phyloP scores from a whole-genome alignment of 2,329 filamentous ascomycete genomes.

The Aspergillus phoenicis region DNA sequence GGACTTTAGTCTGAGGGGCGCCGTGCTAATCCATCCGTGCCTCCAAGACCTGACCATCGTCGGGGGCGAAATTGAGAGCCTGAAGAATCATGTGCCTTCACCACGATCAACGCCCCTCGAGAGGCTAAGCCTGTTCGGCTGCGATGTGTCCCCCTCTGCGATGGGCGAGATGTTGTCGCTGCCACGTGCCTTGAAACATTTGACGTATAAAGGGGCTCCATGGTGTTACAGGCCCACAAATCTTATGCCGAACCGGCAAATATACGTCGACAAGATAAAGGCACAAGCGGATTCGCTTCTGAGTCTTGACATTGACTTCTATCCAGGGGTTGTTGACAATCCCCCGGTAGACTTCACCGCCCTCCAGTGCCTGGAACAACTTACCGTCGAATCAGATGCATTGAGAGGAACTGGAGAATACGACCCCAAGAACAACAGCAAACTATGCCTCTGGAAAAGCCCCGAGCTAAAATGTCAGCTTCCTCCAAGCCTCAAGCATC shows the following conservation, averaged over 20 bases:
- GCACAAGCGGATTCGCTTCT: neutral
- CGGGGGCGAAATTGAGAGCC: neutral
- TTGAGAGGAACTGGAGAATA: neutral
- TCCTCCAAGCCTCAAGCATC: neutral
- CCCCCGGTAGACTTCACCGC: constrained; percentile 4
- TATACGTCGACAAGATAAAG: neutral
- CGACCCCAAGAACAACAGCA: neutral
- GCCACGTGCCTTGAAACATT: neutral
- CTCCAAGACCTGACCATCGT: constrained; percentile 8
- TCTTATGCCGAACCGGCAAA: neutral
- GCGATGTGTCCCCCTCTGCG: neutral
- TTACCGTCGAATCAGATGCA: constrained; percentile 5
- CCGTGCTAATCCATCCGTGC: constrained; percentile 6
- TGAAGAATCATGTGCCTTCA: neutral
- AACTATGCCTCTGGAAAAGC: neutral
- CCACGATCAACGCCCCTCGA: constrained; percentile 3
- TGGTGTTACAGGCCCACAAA: neutral
- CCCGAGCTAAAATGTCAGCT: neutral
- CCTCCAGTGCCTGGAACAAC: constrained; percentile 1
- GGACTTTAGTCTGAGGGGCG: neutral
- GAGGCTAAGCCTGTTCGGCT: neutral
- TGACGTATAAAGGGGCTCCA: neutral
- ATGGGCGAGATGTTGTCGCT: neutral
- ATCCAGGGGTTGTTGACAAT: neutral
- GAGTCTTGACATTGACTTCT: constrained; percentile 9